Evolutionary conservation across 2,329 filamentous ascomycete genomes (phyloP), one percentile per base, ranked within the genome.

Genomic region (Colletotrichum eleusines): DNA sequence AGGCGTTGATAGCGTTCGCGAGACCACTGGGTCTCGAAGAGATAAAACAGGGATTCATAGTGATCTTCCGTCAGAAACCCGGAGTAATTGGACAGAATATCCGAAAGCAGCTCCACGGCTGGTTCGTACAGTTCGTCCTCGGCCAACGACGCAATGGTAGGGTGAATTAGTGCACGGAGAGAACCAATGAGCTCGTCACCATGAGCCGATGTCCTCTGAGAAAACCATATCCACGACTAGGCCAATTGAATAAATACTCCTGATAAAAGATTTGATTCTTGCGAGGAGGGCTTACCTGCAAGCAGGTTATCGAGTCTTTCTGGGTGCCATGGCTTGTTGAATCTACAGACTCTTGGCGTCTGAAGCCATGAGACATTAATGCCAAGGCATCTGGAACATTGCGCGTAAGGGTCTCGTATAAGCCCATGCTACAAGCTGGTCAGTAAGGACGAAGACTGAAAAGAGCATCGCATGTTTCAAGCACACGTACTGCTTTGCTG

Each of bases 191-290:
- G 83, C 20, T 87, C 83, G 20, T 86, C 86, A 42, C 87, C 86
- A 55, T 87, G 85, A 3, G 87, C 82, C 60, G 90, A 89, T 35
- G 88, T 85, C 42, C 88, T 87, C 75, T 94, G 91, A 6, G 90
- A 90, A 76, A 94, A 94, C 74, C 89, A 85, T 40, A 94, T 86
- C 92, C 92, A 95, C 5, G 91, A 87, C 90, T 92, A 65, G 16
- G 44, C 40, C 75, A 3, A 38, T 40, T 66, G n/a, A 66, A 44
- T 28, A 26, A 44, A 26, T 26, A 35, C 18, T 33, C 60, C 35
- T 18, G 44, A 16, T 8, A 20, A 50, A 33, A 26, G 18, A 28
- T 8, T 44, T 9, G 3, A 26, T 14, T 11, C 14, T 23, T 54
- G 16, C 3, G 11, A 23, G 33, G 60, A 11, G 26, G 12, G 12